Base-by-base conservation (phyloP, 768 basidiomycete species). In the Pisolithus microcarpus region DNA sequence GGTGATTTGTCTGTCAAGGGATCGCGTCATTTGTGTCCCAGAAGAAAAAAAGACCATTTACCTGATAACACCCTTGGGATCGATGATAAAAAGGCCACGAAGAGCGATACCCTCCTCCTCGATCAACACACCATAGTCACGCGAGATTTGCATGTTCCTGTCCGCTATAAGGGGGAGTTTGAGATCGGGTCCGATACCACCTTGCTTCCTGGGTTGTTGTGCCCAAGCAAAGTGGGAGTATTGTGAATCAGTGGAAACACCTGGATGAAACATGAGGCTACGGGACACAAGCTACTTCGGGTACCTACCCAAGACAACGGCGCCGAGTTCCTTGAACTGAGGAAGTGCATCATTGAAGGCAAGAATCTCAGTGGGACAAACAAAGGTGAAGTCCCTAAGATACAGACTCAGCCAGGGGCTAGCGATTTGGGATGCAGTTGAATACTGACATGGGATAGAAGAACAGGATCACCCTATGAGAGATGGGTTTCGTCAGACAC, bases 291-390 rank as follows among this genome's bases (percentile, higher is more conserved):
- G 21, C 13, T 38, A 11, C 23, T 44, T 16, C 4, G 5, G 4
- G 23, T 1, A 58, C 79, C 16, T 46, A 89, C 89, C 88, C 55
- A 95, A 79, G 40, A 95, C 84, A 37, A 74, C 74, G 24, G 89
- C 83, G 65, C 84, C 80, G 55, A 93, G 72, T 48, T 76, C 77
- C 49, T 81, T 75, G 75, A 95, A 92, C 54, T 78, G 74, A 47
- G 80, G 64, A 30, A 95, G 79, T 8, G 90, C 85, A 54, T 91
- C 88, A 67, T 95, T 92, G 78, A 93, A 96, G 1, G 92, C 93
- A 43, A 94, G 79, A 64, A 96, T 94, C 70, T 95, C 93, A 51
- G 91, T 93, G n/a, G 91, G 91, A 72, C 91, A 94, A 60, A 89
- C 87, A 58, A 88, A 89, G 37, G 89, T 90, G 69, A 89, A 91